These are phyloP conservation scores for Microsporum ferrugineum DNA, from an alignment of 2,329 filamentous ascomycete genomes.

Conservation along the genomic window DNA sequence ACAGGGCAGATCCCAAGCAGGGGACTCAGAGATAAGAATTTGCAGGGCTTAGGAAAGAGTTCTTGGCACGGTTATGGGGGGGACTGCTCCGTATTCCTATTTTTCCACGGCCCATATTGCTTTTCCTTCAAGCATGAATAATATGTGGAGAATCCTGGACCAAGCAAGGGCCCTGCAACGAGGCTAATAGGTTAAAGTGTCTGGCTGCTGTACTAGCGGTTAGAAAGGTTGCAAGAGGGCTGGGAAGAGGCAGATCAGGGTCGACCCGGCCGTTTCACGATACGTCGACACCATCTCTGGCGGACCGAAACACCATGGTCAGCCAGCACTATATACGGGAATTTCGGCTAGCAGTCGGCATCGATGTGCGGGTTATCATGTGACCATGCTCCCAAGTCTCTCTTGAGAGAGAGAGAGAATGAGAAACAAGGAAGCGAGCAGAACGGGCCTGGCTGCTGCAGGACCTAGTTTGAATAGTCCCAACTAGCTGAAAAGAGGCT, in stretches of 20 bases:
- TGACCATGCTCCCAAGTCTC: neutral
- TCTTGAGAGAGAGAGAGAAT: neutral
- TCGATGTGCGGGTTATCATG: slow-evolving; percentile 4
- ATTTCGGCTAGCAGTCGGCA: slow-evolving; percentile 1
- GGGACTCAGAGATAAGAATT: slow-evolving; percentile 1
- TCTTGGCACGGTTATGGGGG: slow-evolving; percentile 3
- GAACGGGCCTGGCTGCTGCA: neutral
- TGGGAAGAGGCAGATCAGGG: slow-evolving; percentile 1
- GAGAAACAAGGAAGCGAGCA: neutral
- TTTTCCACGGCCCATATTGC: neutral
- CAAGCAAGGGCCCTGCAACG: slow-evolving; percentile 2
- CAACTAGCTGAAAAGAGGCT: neutral
- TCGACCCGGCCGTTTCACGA: slow-evolving; percentile 5
- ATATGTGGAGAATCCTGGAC: slow-evolving; percentile 3
- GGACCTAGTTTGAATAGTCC: neutral
- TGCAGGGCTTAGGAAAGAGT: slow-evolving; percentile 1
- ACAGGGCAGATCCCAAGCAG: slow-evolving; percentile 3
- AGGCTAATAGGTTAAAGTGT: neutral
- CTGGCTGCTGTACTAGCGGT: neutral
- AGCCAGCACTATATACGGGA: neutral
- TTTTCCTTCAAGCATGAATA: neutral
- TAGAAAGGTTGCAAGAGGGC: slow-evolving; percentile 3
- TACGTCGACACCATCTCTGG: neutral
- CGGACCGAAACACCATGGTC: slow-evolving; percentile 1
- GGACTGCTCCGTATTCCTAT: slow-evolving; percentile 2